Base-by-base conservation (phyloP, 768 basidiomycete genomes). In the Collybia nuda region DNA sequence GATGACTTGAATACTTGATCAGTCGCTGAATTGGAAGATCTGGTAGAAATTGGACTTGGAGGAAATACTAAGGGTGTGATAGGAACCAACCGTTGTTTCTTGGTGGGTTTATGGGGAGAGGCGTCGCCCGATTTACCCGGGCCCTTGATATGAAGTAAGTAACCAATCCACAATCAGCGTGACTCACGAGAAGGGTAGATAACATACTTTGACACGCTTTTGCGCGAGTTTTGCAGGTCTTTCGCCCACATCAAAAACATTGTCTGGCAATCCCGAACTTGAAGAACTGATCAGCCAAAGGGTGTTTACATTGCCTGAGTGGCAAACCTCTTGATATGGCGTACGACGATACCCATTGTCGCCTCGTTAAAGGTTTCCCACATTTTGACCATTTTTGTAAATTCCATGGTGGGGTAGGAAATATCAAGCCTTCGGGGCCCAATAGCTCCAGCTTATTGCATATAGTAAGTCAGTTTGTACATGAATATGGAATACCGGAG, bases 301-400 rank as follows among this genome's bases (percentile, higher is more conserved):
- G 23, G 17, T 35, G 43, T 28, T 32, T 36, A 40, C 38, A 48
- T 22, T 53, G 29, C 3, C 22, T 17, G 26, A 36, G 22, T 8
- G n/a, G 59, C 77, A 36, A 51, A 93, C 95, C 85, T 86, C 77
- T 85, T 97, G 63, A 98, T 92, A 65, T 98, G 88, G 43, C 93
- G 85, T 23, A 99, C 88, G 43, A 91, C 81, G 53, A 99, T 89
- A 18, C 94, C 93, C 97, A 99, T 99, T 48, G 82, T 84, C 12
- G 81, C 75, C 58, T 93, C 88, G 52, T 98, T 90, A 58, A 87
- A 98, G 64, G 90, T 88, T 63, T 98, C 96, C 94, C 97, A 98
- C 73, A 82, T 73, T 67, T 95, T 95, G 62, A 95, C 93, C 47
- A 92, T 79, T 66, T 95, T 93, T 9, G 86, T 89, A 66, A 98